A percentile compares a stretch with the other conserved stretches of the same genome.
phyloP scores from a whole-genome alignment of 495 filamentous ascomycete species.

The Xylaria intraflava region DNA sequence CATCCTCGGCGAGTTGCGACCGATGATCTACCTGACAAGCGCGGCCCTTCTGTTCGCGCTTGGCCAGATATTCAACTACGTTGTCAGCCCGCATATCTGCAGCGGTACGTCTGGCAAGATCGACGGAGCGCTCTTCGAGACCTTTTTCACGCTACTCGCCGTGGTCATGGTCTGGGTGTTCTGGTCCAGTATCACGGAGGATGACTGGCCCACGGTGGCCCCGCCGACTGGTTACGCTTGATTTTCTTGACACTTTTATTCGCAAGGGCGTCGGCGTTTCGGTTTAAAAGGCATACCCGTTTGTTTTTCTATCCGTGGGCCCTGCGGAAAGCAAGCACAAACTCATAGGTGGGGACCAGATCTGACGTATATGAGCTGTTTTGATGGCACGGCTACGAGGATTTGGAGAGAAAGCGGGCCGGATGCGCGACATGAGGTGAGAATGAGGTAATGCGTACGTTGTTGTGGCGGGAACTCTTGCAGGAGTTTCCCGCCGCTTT shows the following conservation, averaged over 20 bases:
- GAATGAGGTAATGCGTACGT: conserved; percentile 2
- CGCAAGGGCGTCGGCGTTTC: conserved; percentile 22
- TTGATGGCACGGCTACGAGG: background rate
- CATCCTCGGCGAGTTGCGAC: conserved; percentile 76
- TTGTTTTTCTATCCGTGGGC: conserved; percentile 24
- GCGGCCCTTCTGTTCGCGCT: conserved; percentile 80
- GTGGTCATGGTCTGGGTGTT: conserved; percentile 85
- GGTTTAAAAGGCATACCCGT: conserved; percentile 27
- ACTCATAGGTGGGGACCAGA: conserved; percentile 14
- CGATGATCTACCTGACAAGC: conserved; percentile 74
- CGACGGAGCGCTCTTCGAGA: conserved; percentile 89
- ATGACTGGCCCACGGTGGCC: conserved; percentile 76
- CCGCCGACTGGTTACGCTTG: conserved; percentile 23
- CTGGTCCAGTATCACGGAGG: conserved; percentile 98
- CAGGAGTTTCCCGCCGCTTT: background rate
- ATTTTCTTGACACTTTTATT: conserved; percentile 18
- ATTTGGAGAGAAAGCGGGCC: conserved; percentile 5
- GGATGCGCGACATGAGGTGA: conserved; percentile 20
- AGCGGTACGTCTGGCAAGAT: conserved; percentile 73
- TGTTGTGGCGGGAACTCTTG: background rate
- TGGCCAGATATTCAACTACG: conserved; percentile 92
- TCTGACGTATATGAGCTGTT: conserved; percentile 13
- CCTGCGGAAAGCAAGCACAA: conserved; percentile 12
- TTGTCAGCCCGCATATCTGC: conserved; percentile 87
- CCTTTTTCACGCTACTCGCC: conserved; percentile 78